Conservation (phyloP, 1,139 yeast genomes). For the Candida frijolesensis region DNA sequence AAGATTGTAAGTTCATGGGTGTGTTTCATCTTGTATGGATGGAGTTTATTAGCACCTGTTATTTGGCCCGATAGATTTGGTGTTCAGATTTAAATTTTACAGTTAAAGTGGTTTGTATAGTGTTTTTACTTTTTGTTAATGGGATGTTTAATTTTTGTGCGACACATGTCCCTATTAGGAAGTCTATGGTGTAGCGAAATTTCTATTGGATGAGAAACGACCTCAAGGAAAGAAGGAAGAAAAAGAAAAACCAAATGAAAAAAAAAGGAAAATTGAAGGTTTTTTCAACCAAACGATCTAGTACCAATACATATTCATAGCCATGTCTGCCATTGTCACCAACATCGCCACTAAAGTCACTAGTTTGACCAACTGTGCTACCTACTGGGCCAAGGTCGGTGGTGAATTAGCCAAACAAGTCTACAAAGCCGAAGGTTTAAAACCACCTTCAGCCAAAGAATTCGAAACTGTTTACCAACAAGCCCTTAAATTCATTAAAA, state of each 20-base stretch:
- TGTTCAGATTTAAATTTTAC: conserved; percentile 24
- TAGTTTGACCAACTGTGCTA: conserved; percentile 49
- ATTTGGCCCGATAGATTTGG: conserved; percentile 86
- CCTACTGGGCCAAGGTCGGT: conserved; percentile 89
- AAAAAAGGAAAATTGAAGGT: background rate
- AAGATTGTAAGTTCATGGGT: conserved; percentile 92
- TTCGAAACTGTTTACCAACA: conserved; percentile 74
- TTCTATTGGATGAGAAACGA: conserved; percentile 19
- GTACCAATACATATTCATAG: conserved; percentile 10
- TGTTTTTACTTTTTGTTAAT: background rate
- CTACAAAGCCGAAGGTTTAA: conserved; percentile 87
- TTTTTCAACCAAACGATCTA: background rate
- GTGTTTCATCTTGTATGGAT: conserved; percentile 80
- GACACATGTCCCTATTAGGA: conserved; percentile 23
- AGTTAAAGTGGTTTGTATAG: background rate
- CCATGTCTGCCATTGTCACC: conserved; percentile 50
- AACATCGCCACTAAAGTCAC: conserved; percentile 40
- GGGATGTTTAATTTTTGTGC: background rate
- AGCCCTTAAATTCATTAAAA: conserved; percentile 40
- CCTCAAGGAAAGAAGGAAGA: conserved; percentile 1
- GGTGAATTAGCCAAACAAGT: conserved; percentile 89
- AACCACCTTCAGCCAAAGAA: conserved; percentile 84
- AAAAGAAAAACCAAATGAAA: background rate
- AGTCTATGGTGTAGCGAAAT: conserved; percentile 19
- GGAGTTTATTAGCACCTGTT: conserved; percentile 93